Evolutionary conservation across 371 early-diverging fungal species (phyloP).

Genomic region (Apophysomyces ossiformis): DNA sequence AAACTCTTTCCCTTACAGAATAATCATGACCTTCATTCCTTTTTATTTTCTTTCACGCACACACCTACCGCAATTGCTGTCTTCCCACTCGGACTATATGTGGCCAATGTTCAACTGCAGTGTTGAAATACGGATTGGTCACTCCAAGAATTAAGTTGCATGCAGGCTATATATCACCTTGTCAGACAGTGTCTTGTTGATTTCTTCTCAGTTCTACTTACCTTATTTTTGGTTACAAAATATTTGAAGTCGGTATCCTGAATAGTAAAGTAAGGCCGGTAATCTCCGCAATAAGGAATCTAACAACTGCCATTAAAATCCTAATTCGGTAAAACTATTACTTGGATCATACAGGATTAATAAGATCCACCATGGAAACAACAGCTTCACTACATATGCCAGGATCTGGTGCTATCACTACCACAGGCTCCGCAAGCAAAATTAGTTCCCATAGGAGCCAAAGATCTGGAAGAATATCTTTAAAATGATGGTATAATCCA

Average conservation of each 20-base stretch:
- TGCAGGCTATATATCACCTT: constrained; percentile 59
- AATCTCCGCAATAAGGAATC: constrained; percentile 95
- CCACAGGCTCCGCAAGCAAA: constrained; percentile 90
- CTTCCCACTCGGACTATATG: constrained; percentile 80
- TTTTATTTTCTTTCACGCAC: constrained; percentile 10
- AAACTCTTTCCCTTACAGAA: no score
- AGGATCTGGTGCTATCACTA: constrained; percentile 91
- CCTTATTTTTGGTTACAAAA: constrained; percentile 68
- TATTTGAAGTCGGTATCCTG: constrained; percentile 91
- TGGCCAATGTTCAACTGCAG: constrained; percentile 93
- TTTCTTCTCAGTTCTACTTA: constrained; percentile 17
- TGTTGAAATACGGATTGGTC: constrained; percentile 93
- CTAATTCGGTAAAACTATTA: not conserved
- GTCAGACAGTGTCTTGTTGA: not conserved
- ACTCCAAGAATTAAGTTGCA: constrained; percentile 89
- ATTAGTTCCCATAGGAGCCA: constrained; percentile 96
- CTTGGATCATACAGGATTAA: constrained; percentile 81
- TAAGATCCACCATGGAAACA: constrained; percentile 84
- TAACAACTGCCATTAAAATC: constrained; percentile 26
- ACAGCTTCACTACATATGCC: constrained; percentile 85
- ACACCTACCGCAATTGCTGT: constrained; percentile 54
- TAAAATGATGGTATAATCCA: constrained; percentile 79
- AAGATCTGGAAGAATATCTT: constrained; percentile 76
- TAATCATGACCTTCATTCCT: not conserved
- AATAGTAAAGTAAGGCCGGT: constrained; percentile 95